Conservation (phyloP, 805 yeast species). For the Clavispora carvajalis region DNA sequence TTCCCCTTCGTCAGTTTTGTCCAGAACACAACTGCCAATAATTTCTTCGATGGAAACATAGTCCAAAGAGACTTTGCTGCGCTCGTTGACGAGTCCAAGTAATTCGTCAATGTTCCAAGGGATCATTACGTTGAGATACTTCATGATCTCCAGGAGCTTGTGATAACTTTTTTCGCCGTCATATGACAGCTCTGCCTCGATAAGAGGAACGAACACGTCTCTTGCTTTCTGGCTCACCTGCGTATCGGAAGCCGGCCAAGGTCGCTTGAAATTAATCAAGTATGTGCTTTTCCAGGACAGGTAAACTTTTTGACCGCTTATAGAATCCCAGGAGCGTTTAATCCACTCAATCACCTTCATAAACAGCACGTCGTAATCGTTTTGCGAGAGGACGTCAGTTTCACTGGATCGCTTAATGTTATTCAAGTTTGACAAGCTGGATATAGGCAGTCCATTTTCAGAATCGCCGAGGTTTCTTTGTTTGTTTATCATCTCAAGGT, state of each 20-base stretch:
- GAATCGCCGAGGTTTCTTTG: constrained; percentile 8
- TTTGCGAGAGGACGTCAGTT: constrained; percentile 30
- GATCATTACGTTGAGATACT: constrained; percentile 43
- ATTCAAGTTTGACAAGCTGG: background rate
- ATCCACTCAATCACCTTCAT: constrained; percentile 55
- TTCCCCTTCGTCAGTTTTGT: constrained; percentile 16
- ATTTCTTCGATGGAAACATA: constrained; percentile 58
- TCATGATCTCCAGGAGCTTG: constrained; percentile 41
- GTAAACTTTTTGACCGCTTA: constrained; percentile 27
- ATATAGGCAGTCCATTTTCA: background rate
- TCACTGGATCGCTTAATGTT: background rate
- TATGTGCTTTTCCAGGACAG: constrained; percentile 33
- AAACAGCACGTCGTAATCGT: constrained; percentile 45
- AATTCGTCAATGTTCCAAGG: constrained; percentile 57
- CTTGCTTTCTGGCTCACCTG: constrained; percentile 11
- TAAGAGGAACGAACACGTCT: constrained; percentile 8
- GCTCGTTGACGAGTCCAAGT: constrained; percentile 44
- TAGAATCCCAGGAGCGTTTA: constrained; percentile 49
- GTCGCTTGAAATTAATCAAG: constrained; percentile 21
- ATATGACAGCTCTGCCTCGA: constrained; percentile 8
- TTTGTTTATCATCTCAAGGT: constrained; percentile 37
- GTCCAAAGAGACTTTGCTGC: constrained; percentile 36
- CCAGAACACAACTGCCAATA: constrained; percentile 55
- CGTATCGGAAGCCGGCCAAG: constrained; percentile 26
- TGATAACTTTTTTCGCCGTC: constrained; percentile 30